A percentile compares a stretch with the other conserved stretches of the same genome.
Evolutionary conservation across 1,284 basidiomycete species (phyloP).

Genomic region (Ganoderma resinaceum): DNA sequence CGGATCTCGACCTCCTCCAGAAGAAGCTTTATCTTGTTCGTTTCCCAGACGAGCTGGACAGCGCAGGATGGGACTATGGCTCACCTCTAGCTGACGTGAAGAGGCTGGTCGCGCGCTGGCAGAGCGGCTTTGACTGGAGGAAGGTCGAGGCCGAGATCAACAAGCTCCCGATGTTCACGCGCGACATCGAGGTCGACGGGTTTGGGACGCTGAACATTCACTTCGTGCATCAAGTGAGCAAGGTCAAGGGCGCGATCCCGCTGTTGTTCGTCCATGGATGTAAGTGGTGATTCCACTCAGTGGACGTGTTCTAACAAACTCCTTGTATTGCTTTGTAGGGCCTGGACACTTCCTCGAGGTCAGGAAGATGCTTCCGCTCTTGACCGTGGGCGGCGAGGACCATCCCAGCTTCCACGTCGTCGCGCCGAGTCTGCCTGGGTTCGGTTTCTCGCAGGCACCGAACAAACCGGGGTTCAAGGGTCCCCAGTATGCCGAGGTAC

Average conservation of each 20-base stretch:
- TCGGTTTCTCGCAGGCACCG: conserved; percentile 43
- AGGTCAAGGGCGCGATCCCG: conserved; percentile 49
- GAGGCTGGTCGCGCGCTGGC: conserved; percentile 51
- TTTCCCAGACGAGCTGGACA: conserved; percentile 53
- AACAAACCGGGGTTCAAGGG: conserved; percentile 42
- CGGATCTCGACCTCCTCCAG: no score
- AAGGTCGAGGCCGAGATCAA: conserved; percentile 41
- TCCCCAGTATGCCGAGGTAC: conserved; percentile 16
- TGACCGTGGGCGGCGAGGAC: conserved; percentile 31
- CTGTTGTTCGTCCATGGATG: conserved; percentile 61
- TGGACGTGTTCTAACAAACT: not conserved
- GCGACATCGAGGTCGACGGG: conserved; percentile 50
- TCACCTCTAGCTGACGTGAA: conserved; percentile 53
- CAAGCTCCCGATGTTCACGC: conserved; percentile 12
- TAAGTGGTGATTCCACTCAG: conserved; percentile 35
- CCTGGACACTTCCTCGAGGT: conserved; percentile 55
- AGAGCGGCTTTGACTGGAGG: conserved; percentile 54
- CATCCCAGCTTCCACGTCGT: conserved; percentile 52
- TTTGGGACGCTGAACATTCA: conserved; percentile 53
- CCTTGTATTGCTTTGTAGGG: conserved; percentile 36
- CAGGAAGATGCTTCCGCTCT: conserved; percentile 37
- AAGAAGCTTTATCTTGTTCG: no score
- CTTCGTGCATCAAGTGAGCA: conserved; percentile 56
- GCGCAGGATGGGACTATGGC: conserved; percentile 53
- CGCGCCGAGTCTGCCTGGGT: conserved; percentile 52